These are phyloP conservation scores for Inonotus obliquus DNA, from an alignment of 1,284 basidiomycete species.

Conservation along the genomic window DNA sequence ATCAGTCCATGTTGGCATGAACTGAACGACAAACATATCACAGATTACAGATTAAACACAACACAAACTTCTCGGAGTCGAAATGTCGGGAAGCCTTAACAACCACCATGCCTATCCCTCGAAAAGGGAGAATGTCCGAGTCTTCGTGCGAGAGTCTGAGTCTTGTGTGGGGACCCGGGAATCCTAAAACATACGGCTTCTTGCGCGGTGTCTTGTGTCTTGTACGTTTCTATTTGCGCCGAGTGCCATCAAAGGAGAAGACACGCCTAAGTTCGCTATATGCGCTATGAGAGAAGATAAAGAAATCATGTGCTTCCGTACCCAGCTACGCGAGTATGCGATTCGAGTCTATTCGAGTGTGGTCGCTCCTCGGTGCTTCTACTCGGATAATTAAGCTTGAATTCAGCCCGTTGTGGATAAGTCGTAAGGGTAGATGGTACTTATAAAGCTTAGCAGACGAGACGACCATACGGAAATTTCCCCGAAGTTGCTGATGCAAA, in stretches of 20 bases:
- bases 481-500: neutral
- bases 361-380: neutral
- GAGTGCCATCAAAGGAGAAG: neutral
- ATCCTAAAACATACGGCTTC: slow-evolving; percentile 3
- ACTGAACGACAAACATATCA: neutral
- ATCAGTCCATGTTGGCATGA: too few relatives aligned
- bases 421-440: neutral
- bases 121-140: neutral
- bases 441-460: neutral
- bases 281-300: neutral
- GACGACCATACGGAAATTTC: neutral
- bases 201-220: neutral
- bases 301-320: neutral
- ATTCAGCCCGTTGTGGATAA: neutral
- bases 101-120: neutral
- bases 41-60: too few relatives aligned
- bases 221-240: neutral
- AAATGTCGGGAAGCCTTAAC: too few relatives aligned
- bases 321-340: too few relatives aligned
- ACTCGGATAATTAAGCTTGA: neutral
- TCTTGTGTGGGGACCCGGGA: too few relatives aligned
- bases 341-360: neutral
- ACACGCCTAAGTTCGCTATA: neutral
- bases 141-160: slow-evolving; percentile 4
- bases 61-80: neutral